A percentile compares a stretch with the other conserved stretches of the same genome.
Evolutionary conservation across 164 flowering plant species (phyloP).

Genomic region (Nymphaea thermarum): DNA sequence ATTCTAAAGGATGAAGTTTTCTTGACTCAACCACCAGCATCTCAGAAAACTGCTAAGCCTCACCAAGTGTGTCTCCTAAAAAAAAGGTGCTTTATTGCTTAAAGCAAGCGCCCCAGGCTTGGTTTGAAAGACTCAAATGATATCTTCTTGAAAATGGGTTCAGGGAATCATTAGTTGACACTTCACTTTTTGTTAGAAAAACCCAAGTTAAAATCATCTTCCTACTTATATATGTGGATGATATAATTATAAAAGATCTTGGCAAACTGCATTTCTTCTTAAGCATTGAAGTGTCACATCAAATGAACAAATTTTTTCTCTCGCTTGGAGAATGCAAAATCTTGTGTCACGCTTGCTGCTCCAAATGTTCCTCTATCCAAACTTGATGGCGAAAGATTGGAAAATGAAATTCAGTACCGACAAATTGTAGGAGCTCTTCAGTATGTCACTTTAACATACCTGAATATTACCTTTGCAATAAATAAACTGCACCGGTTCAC

Average conservation of each 20-base stretch:
- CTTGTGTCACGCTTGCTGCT: background rate
- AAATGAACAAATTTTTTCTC: background rate
- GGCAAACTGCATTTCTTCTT: background rate
- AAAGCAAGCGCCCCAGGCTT: background rate
- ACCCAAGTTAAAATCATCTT: background rate
- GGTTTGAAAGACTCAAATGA: background rate
- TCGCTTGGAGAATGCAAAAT: background rate
- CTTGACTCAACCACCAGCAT: slow-evolving; percentile 2
- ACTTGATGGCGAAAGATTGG: background rate
- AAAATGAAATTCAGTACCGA: background rate
- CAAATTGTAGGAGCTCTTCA: slow-evolving; percentile 1
- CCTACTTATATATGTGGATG: background rate
- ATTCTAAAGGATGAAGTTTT: background rate
- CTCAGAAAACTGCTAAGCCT: background rate
- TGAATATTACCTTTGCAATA: background rate
- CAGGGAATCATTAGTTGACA: background rate
- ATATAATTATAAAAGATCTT: background rate
- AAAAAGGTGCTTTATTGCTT: slow-evolving; percentile 3
- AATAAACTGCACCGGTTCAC: background rate
- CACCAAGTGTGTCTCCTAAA: background rate
- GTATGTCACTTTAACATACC: background rate
- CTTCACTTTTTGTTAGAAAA: background rate
- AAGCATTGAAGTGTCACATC: background rate
- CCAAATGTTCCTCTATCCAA: background rate
- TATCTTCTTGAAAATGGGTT: background rate